Evolutionary conservation across 1,139 yeast species (phyloP), one percentile per base, ranked within the genome.

Genomic region (Nakaseomyces uthaithaninus): DNA sequence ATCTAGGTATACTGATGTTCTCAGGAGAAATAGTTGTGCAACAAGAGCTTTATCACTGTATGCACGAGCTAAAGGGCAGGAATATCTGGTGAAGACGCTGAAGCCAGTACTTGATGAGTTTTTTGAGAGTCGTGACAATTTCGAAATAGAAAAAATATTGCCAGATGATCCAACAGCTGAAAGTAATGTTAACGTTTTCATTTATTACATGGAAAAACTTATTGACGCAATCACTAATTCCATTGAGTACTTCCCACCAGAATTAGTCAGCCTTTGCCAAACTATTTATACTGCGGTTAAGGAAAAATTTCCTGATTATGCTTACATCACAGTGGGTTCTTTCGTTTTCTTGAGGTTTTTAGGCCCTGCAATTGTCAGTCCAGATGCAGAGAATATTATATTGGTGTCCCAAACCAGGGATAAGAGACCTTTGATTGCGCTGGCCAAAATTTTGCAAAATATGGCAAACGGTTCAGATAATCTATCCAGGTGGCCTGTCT

Each of bases 361-460:
- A 46, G 87, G 94, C 55, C 97, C 98, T 9, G 94, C 94, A 0
- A 77, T 89, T 45, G 89, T 89, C 11, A 80, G 89, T 26, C 96
- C 96, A 0, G 94, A 86, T 47, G 72, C 86, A 2, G 75, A 81
- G 42, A 67, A 67, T 17, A 67, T 75, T 27, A 61, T 67, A 5
- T 57, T 57, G 17, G 51, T 55, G 25, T 53, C 68, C 53, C 53
- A 64, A 62, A 49, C 60, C 8, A 71, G 67, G 28, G 75, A 79
- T 7, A 80, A 87, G 50, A 71, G 94, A 49, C 75, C 86, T 0
- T 69, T 84, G 41, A 80, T 91, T 55, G 79, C 85, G 46, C 65
- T 91, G 35, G 96, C 95, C 2, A 85, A 86, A 53, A 78, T 84
- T 18, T 65, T 89, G 36, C 98, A 91, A 63, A 77, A 80, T 51